These are phyloP conservation scores for Terfezia claveryi DNA, from an alignment of 495 filamentous ascomycete genomes.

Conservation along the genomic window DNA sequence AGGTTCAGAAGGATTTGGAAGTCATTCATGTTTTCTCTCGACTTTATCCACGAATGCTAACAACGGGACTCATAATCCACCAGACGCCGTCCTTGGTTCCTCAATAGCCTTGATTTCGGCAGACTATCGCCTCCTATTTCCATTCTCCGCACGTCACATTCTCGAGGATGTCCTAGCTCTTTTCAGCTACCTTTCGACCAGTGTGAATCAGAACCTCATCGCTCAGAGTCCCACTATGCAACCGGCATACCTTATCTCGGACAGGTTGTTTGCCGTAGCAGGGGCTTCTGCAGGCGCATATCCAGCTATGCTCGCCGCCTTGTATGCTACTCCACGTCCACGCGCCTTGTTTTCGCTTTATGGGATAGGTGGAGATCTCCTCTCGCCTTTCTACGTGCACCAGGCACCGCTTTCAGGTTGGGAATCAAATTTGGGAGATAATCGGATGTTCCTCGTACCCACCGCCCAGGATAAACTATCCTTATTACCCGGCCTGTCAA, in stretches of 20 bases:
- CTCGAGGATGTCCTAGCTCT: slow-evolving; percentile 17
- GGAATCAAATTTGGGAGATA: neutral
- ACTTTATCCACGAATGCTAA: too few relatives aligned
- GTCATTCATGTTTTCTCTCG: too few relatives aligned
- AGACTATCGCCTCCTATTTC: slow-evolving; percentile 20
- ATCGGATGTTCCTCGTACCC: neutral
- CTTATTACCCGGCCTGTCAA: neutral
- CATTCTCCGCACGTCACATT: slow-evolving; percentile 15
- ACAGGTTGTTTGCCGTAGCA: slow-evolving; percentile 19
- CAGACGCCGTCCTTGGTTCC: slow-evolving; percentile 15
- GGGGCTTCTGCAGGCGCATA: slow-evolving; percentile 24
- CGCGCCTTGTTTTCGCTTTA: slow-evolving; percentile 19
- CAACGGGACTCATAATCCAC: neutral
- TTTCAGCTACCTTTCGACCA: slow-evolving; percentile 11
- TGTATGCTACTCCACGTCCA: slow-evolving; percentile 21
- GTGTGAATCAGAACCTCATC: slow-evolving; percentile 4
- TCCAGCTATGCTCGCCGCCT: slow-evolving; percentile 21
- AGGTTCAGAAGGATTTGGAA: too few relatives aligned
- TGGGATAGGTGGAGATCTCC: slow-evolving; percentile 19
- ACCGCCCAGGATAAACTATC: neutral
- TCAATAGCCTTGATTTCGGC: slow-evolving; percentile 18
- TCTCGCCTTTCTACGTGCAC: slow-evolving; percentile 10
- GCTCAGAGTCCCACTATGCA: neutral
- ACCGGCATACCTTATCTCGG: slow-evolving; percentile 5
- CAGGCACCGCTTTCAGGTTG: neutral